phyloP scores from a whole-genome alignment of 2,329 filamentous ascomycete species.

The Cercospora janseana region DNA sequence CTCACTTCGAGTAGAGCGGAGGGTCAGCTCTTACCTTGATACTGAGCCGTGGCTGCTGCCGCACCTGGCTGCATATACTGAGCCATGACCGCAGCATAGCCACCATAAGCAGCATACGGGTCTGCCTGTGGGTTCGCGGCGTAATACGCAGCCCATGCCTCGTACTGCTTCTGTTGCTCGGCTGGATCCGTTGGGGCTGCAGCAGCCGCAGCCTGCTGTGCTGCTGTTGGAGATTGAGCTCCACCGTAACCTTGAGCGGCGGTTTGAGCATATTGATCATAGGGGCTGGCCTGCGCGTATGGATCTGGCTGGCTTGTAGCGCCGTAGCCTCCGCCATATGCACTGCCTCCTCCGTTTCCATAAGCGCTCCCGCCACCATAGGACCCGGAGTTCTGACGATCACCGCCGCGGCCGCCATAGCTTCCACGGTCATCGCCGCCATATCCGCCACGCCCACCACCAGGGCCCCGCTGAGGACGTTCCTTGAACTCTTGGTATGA shows the following conservation, averaged over 20 bases:
- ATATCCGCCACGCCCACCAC: constrained; percentile 37
- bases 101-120: constrained; percentile 87
- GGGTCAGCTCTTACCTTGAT: constrained; percentile 2
- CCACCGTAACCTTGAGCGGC: constrained; percentile 25
- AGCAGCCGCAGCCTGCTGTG: constrained; percentile 36
- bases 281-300: constrained; percentile 7
- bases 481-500: constrained; percentile 89
- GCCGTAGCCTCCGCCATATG: constrained; percentile 28
- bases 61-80: constrained; percentile 23
- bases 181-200: constrained; percentile 28
- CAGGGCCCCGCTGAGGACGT: constrained; percentile 49
- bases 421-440: constrained; percentile 43
- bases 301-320: constrained; percentile 14
- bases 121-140: constrained; percentile 78
- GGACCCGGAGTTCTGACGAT: constrained; percentile 37
- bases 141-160: constrained; percentile 77
- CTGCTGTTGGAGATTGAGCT: constrained; percentile 36
- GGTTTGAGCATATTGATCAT: constrained; percentile 16
- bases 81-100: constrained; percentile 49
- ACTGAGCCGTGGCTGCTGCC: background rate
- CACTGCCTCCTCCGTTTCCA: constrained; percentile 29
- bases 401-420: constrained; percentile 35
- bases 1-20: background rate
- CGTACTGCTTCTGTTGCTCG: constrained; percentile 28
- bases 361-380: constrained; percentile 41